phyloP scores from a whole-genome alignment of 2,329 filamentous ascomycete genomes.

The Emydomyces testavorans region DNA sequence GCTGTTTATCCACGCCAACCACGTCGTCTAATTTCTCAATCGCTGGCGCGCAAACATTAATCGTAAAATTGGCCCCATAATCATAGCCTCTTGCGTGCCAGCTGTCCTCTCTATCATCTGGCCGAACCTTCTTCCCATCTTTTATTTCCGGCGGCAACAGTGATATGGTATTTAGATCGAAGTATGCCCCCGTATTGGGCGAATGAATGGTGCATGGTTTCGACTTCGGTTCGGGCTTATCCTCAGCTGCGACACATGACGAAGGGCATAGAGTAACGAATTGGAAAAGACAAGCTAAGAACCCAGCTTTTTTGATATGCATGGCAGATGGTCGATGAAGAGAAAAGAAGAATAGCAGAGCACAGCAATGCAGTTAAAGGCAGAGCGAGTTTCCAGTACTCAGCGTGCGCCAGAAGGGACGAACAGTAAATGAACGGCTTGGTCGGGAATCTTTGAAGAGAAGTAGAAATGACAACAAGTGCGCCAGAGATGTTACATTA shows the following conservation, averaged over 20 bases:
- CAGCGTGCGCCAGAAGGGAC: background rate
- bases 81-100: constrained; percentile 41
- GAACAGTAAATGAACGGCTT: background rate
- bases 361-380: background rate
- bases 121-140: constrained; percentile 31
- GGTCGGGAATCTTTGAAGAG: background rate
- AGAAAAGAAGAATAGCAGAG: background rate
- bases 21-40: constrained; percentile 39
- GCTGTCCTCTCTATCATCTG: constrained; percentile 33
- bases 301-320: constrained; percentile 24
- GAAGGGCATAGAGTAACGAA: constrained; percentile 27
- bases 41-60: constrained; percentile 42
- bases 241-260: constrained; percentile 28
- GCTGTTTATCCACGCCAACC: constrained; percentile 32
- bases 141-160: constrained; percentile 38
- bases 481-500: background rate
- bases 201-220: constrained; percentile 53
- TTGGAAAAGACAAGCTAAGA: constrained; percentile 23
- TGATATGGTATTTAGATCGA: constrained; percentile 50
- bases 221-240: constrained; percentile 31
- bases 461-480: background rate
- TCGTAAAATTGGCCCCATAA: constrained; percentile 40
- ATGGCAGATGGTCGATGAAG: constrained; percentile 20
- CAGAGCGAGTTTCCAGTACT: background rate
- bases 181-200: constrained; percentile 50